Conservation (phyloP, 2,329 filamentous ascomycete genomes). For the Calycina marina region DNA sequence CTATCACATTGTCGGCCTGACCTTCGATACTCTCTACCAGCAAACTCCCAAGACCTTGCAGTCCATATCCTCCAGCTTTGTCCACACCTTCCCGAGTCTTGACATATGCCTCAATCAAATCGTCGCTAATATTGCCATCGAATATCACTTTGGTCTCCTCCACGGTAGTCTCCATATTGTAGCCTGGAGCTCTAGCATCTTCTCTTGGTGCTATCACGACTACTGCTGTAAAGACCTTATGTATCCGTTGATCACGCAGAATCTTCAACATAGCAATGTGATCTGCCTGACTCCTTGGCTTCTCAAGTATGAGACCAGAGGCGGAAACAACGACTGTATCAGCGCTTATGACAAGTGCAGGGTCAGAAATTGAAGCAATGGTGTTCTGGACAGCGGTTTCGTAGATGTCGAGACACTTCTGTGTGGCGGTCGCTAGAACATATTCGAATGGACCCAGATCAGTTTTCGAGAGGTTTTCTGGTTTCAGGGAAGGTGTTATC, state of each 20-base stretch:
- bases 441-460: slow-evolving; percentile 73
- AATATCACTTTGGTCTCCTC: slow-evolving; percentile 92
- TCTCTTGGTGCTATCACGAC: slow-evolving; percentile 70
- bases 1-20: slow-evolving; percentile 85
- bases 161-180: slow-evolving; percentile 64
- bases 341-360: slow-evolving; percentile 73
- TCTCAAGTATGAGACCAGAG: slow-evolving; percentile 72
- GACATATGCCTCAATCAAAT: slow-evolving; percentile 71
- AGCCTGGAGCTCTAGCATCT: slow-evolving; percentile 72
- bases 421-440: slow-evolving; percentile 70
- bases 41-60: slow-evolving; percentile 79
- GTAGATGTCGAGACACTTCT: slow-evolving; percentile 65
- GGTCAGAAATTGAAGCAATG: slow-evolving; percentile 38
- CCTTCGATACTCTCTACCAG: slow-evolving; percentile 83
- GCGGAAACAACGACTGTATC: slow-evolving; percentile 79
- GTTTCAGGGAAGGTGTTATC: slow-evolving; percentile 66
- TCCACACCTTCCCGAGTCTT: slow-evolving; percentile 82
- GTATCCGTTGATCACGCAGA: slow-evolving; percentile 60
- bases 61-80: slow-evolving; percentile 90
- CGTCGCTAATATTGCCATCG: slow-evolving; percentile 59
- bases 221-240: slow-evolving; percentile 78
- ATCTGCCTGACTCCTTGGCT: slow-evolving; percentile 67
- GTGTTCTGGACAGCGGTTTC: slow-evolving; percentile 25
- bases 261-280: slow-evolving; percentile 74
- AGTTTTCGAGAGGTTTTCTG: slow-evolving; percentile 72